Percentiles rank a stretch among this genome's conserved stretches.
Evolutionary conservation across 192 early-diverging fungal genomes (phyloP).

Genomic region (Chytriomyces confervae): DNA sequence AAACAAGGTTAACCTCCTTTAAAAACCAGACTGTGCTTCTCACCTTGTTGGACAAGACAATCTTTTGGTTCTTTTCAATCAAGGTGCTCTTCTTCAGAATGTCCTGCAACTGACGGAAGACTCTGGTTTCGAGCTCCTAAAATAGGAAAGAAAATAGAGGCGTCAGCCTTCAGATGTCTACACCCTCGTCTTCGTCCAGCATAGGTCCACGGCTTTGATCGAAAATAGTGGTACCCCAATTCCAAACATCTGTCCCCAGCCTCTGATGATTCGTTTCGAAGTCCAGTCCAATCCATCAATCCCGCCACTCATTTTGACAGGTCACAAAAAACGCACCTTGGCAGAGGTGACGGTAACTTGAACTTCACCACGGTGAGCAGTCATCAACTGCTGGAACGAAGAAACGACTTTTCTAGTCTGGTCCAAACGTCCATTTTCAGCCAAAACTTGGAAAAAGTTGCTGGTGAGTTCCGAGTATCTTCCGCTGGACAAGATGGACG

Average conservation of each 20-base stretch:
- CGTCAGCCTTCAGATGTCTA: background rate
- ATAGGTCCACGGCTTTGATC: background rate
- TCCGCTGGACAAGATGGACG: conserved; percentile 64
- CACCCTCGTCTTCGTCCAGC: background rate
- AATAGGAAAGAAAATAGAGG: background rate
- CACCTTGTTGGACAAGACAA: conserved; percentile 86
- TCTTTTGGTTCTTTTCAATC: conserved; percentile 78
- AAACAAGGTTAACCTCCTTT: background rate
- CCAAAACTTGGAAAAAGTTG: conserved; percentile 91
- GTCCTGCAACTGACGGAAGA: conserved; percentile 73
- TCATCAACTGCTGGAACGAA: conserved; percentile 83
- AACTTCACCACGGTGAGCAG: conserved; percentile 87
- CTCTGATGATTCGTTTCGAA: background rate
- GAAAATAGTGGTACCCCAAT: background rate
- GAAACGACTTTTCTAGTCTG: conserved; percentile 82
- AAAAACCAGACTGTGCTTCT: background rate
- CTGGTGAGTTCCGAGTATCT: conserved; percentile 80
- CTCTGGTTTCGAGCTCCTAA: conserved; percentile 78
- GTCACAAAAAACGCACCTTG: conserved; percentile 59
- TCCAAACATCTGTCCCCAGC: background rate
- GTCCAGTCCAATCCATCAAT: no score
- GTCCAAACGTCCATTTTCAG: conserved; percentile 93
- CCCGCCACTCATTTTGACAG: background rate
- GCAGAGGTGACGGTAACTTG: conserved; percentile 88
- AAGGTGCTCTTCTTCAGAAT: conserved; percentile 82